Evolutionary conservation across 1,139 yeast genomes (phyloP), one percentile per base, ranked within the genome.

Genomic region (Candida sanyaensis): DNA sequence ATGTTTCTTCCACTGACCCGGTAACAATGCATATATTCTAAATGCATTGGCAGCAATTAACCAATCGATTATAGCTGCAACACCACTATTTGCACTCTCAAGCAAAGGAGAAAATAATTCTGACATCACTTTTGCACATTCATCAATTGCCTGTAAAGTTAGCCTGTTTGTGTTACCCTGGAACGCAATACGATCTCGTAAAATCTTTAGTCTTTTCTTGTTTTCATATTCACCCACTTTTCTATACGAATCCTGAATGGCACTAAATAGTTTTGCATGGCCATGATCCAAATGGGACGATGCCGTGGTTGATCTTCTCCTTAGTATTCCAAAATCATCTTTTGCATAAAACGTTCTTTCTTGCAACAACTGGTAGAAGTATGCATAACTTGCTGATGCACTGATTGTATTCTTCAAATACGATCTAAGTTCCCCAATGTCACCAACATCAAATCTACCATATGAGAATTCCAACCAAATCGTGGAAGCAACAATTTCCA

Each of bases 171-270:
- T 52, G 32, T 57, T 37, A 24, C 60, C 50, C 32, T 51, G 59
- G 23, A 57, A 56, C 29, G 57, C 49, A 6, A 68, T 55, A 43
- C 65, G 57, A 37, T 59, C 49, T 41, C 58, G 58, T 37, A 69
- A 55, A 1, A 65, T 51, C 5, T 53, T 52, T 21, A 55, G 54
- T 32, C 73, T 52, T 44, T 55, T 58, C 29, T 51, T 50, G 33
- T 60, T 57, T 50, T 70, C 75, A 50, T 55, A 68, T 29, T 60
- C 59, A 0, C 73, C 74, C 4, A 69, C 75, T 10, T 63, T 61
- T 27, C 60, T 63, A 50, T 70, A 70, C 0, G 65, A 57, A 36
- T 66, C 68, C 36, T 65, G 60, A 37, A 69, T 60, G 6, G 69
- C 59, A n/a, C 68, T 53, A 45, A 56, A 60, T 11, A 59, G 42